A percentile compares a stretch with the other conserved stretches of the same genome.
These are phyloP conservation scores for Hypoxylon sp. DNA, from an alignment of 2,329 filamentous ascomycete species.

Conservation along the genomic window DNA sequence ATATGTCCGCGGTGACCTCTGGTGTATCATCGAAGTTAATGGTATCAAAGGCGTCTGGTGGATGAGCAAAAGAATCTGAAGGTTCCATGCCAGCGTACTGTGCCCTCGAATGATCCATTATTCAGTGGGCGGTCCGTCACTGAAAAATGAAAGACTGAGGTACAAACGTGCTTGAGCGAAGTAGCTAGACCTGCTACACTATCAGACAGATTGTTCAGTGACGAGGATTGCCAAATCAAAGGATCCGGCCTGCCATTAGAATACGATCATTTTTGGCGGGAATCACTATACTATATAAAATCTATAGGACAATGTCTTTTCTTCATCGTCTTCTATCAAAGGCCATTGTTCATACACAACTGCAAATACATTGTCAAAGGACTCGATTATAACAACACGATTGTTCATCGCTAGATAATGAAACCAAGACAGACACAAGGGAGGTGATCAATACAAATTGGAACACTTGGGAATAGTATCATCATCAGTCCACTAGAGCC, in stretches of 20 bases:
- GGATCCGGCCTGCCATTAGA: background rate
- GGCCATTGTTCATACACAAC: constrained; percentile 27
- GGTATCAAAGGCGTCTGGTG: background rate
- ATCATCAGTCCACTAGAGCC: background rate
- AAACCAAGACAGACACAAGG: constrained; percentile 6
- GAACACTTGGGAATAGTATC: background rate
- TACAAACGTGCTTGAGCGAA: constrained; percentile 4
- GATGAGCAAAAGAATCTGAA: background rate
- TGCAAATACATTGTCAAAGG: background rate
- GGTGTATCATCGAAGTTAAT: constrained; percentile 24
- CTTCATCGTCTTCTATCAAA: background rate
- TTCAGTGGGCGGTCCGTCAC: constrained; percentile 17
- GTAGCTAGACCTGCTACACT: constrained; percentile 30
- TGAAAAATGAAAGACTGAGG: constrained; percentile 24
- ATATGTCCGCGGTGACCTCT: background rate
- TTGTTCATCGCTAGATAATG: constrained; percentile 25
- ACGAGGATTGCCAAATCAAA: constrained; percentile 2
- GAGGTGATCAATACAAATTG: background rate
- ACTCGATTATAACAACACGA: constrained; percentile 13
- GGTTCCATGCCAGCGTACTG: constrained; percentile 27
- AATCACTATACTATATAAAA: constrained; percentile 19
- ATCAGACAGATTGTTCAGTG: constrained; percentile 27
- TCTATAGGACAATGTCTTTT: constrained; percentile 1
- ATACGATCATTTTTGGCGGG: background rate
- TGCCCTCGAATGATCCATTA: constrained; percentile 7